These are phyloP conservation scores for Petunia secreta DNA, from an alignment of 257 asterid species.

Conservation along the genomic window DNA sequence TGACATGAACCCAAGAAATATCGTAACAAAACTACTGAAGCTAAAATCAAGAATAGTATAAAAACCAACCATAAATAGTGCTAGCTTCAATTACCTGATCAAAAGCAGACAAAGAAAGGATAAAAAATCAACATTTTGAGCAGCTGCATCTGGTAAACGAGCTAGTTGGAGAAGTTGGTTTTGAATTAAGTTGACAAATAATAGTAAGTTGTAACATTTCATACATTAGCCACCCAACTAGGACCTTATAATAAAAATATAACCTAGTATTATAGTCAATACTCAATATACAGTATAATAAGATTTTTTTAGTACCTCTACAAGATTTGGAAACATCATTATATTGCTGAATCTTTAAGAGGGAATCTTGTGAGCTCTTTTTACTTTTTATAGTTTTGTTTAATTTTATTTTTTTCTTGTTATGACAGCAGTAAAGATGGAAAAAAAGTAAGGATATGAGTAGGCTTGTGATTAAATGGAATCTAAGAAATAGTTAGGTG, in stretches of 20 bases:
- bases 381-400: neutral
- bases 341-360: neutral
- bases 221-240: neutral
- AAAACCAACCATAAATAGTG: neutral
- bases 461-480: conserved; percentile 9
- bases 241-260: neutral
- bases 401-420: neutral
- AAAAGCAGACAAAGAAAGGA: conserved; percentile 1
- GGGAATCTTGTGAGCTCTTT: neutral
- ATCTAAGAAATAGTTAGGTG: neutral
- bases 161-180: neutral
- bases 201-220: neutral
- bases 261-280: neutral
- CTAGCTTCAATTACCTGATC: conserved; percentile 8
- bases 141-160: neutral
- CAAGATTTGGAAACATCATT: neutral
- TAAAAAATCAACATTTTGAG: neutral
- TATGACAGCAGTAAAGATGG: conserved; percentile 15
- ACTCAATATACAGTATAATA: neutral
- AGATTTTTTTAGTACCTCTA: neutral
- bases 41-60: neutral
- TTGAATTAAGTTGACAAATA: neutral
- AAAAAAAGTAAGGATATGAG: neutral
- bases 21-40: neutral
- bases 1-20: no score